phyloP scores from a whole-genome alignment of 441 rosid genomes.

The Jatropha podagrica region DNA sequence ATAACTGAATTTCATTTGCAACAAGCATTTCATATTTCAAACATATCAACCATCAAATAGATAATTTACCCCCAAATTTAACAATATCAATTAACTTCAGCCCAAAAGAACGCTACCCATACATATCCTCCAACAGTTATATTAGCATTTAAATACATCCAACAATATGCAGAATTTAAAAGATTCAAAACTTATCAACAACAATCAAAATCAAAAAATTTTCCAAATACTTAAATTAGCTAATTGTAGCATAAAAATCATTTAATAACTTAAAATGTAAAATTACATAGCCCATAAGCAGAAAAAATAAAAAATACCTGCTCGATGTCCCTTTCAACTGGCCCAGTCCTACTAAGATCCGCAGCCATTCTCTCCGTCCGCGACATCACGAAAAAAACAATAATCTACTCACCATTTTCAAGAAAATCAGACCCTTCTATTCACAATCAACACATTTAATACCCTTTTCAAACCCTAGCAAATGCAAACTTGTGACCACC shows the following conservation, averaged over 20 bases:
- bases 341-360: constrained; percentile 76
- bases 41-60: background rate
- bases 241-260: background rate
- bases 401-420: constrained; percentile 32
- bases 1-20: constrained; percentile 3
- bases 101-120: background rate
- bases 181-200: background rate
- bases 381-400: constrained; percentile 34
- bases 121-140: background rate
- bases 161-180: background rate
- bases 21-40: background rate
- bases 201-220: background rate
- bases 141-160: constrained; percentile 9
- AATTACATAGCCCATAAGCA: constrained; percentile 8
- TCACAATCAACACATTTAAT: constrained; percentile 24
- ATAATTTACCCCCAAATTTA: background rate
- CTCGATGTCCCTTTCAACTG: constrained; percentile 86
- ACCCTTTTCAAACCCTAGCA: constrained; percentile 34
- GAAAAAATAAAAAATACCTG: constrained; percentile 51
- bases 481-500: constrained; percentile 35
- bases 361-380: constrained; percentile 78
- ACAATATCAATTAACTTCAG: constrained; percentile 11
- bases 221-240: background rate
- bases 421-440: constrained; percentile 33
- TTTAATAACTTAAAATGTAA: background rate